Evolutionary conservation across 176 grass and related monocot genomes (phyloP).

Genomic region (Luzula sylvatica): DNA sequence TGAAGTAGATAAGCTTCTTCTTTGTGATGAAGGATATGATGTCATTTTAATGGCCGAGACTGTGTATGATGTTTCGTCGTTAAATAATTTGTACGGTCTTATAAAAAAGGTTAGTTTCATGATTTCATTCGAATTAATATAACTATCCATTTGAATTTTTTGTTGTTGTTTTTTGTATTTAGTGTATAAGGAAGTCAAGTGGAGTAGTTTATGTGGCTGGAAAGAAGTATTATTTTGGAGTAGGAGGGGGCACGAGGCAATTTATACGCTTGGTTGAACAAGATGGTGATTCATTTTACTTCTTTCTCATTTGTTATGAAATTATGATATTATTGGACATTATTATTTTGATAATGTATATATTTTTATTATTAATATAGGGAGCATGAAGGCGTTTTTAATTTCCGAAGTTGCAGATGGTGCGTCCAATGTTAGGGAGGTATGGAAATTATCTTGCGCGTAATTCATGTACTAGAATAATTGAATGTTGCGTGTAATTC

Average conservation of each 20-base stretch:
- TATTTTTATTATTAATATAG: conserved; percentile 33
- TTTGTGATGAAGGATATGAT: conserved; percentile 45
- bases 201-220: conserved; percentile 82
- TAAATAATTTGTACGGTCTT: conserved; percentile 53
- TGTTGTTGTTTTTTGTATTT: not conserved
- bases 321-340: conserved; percentile 7
- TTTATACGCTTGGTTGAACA: conserved; percentile 81
- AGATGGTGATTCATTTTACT: conserved; percentile 49
- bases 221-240: conserved; percentile 96
- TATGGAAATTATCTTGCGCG: conserved; percentile 73
- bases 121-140: not conserved
- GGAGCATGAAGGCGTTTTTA: conserved; percentile 44
- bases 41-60: conserved; percentile 98
- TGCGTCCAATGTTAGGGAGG: conserved; percentile 88
- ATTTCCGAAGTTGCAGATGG: conserved; percentile 77
- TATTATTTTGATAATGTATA: conserved; percentile 2
- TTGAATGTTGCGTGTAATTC: too few species aligned
- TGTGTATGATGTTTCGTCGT: conserved; percentile 64
- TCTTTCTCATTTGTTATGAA: conserved; percentile 16
- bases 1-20: conserved; percentile 69
- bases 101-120: conserved; percentile 56
- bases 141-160: not conserved
- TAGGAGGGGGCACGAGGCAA: conserved; percentile 89
- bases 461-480: conserved; percentile 15
- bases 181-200: conserved; percentile 38